These are phyloP conservation scores for Rhynchospora breviuscula DNA, from an alignment of 176 grass and related monocot genomes.

Conservation along the genomic window DNA sequence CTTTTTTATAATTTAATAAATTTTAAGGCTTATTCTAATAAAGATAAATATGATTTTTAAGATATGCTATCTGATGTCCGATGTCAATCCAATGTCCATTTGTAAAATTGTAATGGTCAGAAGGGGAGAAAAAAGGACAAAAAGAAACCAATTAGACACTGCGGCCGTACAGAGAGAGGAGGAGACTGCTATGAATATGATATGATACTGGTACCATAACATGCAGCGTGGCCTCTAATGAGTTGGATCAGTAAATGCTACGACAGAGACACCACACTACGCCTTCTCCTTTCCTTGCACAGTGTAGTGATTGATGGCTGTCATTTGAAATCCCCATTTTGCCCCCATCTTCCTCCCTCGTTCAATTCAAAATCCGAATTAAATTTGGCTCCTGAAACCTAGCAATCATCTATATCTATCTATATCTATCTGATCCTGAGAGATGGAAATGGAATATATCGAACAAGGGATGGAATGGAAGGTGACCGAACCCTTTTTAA, in stretches of 20 bases:
- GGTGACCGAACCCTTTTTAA: background rate
- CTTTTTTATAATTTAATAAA: no score
- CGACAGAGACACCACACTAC: background rate
- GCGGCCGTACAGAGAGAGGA: background rate
- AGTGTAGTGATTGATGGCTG: background rate
- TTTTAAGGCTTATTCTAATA: no score
- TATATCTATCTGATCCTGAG: background rate
- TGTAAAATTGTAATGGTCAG: background rate
- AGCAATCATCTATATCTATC: slow-evolving; percentile 10
- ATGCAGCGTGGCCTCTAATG: slow-evolving; percentile 8
- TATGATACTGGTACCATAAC: background rate
- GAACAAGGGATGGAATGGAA: background rate
- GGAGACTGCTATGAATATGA: background rate
- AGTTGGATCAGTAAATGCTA: slow-evolving; percentile 11
- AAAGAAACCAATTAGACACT: background rate
- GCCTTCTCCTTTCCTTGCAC: background rate
- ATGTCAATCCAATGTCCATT: background rate
- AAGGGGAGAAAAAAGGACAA: background rate
- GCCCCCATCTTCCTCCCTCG: background rate
- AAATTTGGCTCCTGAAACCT: background rate
- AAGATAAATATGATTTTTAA: no score
- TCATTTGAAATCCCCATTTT: background rate
- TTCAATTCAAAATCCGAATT: background rate
- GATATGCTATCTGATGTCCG: no score
- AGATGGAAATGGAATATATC: background rate